Conservation (phyloP, 352 stramenopile species). For the Phytopythium vexans region DNA sequence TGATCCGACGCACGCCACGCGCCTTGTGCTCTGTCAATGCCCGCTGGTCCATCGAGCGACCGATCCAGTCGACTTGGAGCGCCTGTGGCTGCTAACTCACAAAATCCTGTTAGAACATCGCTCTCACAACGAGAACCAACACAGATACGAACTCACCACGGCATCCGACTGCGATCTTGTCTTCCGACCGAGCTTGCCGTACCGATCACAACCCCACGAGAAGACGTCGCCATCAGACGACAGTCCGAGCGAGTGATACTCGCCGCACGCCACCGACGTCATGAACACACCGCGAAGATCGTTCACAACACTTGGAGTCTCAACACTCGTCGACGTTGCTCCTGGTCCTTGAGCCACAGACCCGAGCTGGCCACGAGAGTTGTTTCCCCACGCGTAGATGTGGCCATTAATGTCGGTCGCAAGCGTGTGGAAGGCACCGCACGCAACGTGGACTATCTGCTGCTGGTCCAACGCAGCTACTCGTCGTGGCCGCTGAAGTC, state of each 20-base stretch:
- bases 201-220: slow-evolving; percentile 75
- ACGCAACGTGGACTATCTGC: slow-evolving; percentile 55
- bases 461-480: slow-evolving; percentile 29
- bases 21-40: slow-evolving; percentile 13
- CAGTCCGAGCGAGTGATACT: slow-evolving; percentile 69
- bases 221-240: slow-evolving; percentile 59
- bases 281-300: slow-evolving; percentile 60
- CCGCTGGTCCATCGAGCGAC: slow-evolving; percentile 30
- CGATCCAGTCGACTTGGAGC: slow-evolving; percentile 38
- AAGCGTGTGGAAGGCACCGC: slow-evolving; percentile 67
- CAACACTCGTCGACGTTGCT: slow-evolving; percentile 17
- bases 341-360: slow-evolving; percentile 21
- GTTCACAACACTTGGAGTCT: slow-evolving; percentile 29
- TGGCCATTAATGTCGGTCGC: slow-evolving; percentile 71
- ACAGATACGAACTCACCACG: slow-evolving; percentile 25
- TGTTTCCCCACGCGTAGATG: slow-evolving; percentile 70
- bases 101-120: no score
- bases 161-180: slow-evolving; percentile 36
- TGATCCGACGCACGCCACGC: slow-evolving; percentile 45
- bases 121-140: background rate
- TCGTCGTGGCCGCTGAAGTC: slow-evolving; percentile 30
- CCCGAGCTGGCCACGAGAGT: slow-evolving; percentile 46
- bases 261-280: slow-evolving; percentile 57
- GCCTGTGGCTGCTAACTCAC: slow-evolving; percentile 36
- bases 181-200: slow-evolving; percentile 47